Base-by-base conservation (phyloP, 1,284 basidiomycete species). In the Takashimella koratensis region DNA sequence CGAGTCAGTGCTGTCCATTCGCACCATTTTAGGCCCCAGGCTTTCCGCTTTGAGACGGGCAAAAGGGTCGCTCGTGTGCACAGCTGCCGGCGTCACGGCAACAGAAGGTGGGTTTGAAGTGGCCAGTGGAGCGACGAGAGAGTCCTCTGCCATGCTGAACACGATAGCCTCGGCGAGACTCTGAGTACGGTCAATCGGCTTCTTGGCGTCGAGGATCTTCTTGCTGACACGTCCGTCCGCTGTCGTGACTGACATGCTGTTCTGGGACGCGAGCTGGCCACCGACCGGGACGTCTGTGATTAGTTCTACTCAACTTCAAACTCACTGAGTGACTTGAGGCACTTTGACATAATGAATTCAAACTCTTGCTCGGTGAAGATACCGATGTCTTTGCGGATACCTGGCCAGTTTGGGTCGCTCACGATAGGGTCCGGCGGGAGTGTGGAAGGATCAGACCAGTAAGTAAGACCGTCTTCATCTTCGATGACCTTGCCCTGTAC, bases 291-390 rank as follows among this genome's bases (percentile, higher is more conserved):
- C 72, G 53, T 91, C 89, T 50, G 84, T 8, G 10, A 3, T 36
- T 51, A 30, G 23, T 10, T 2, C 22, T 23, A 13, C 27, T 55
- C 12, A 3, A 19, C 4, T 27, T 47, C 4, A 44, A 5, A 80
- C 88, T 62, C 75, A 94, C 86, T 90, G 81, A 97, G 88, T 8
- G 89, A 87, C 41, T 86, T 82, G 27, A 98, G 78, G 25, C 88
- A 88, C 73, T 96, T 95, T 24, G 87, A 86, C 71, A 94, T 85
- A 54, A 98, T 78, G 39, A 88, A 79, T 53, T 85, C 84, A 84
- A 91, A 98, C 73, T 98, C 86, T 39, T 83, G 78, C 54, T 91
- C 83, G 5, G 84, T 88, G 82, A 93, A 96, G 56, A 98, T 87
- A 23, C 88, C 88, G 42, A 91, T 84, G 65, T 90, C 88, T 69